These are phyloP conservation scores for Blastocystis hominis DNA, from an alignment of 352 stramenopile genomes.

Conservation along the genomic window DNA sequence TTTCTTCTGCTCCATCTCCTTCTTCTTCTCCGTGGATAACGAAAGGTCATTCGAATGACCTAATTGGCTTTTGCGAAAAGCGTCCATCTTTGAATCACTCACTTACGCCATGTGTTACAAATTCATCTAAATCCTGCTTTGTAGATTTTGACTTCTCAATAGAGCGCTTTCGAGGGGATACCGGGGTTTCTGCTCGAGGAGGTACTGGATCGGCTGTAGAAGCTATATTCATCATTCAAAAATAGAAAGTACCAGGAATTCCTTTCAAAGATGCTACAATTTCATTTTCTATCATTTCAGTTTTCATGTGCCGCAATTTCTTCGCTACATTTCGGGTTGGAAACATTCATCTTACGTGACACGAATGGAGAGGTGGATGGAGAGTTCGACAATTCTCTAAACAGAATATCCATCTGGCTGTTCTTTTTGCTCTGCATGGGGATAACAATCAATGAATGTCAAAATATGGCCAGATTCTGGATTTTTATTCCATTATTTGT, in stretches of 20 bases:
- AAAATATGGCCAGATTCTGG: neutral
- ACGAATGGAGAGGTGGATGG: neutral
- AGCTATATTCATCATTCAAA: neutral
- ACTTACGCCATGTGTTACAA: neutral
- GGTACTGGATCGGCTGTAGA: neutral
- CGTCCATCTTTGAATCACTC: neutral
- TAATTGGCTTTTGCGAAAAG: neutral
- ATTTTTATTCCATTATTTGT: neutral
- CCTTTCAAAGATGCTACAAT: neutral
- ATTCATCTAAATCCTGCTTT: neutral
- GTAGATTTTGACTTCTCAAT: neutral
- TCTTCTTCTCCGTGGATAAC: neutral
- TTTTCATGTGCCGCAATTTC: neutral
- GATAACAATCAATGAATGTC: neutral
- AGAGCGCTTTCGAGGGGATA: neutral
- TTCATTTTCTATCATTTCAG: neutral
- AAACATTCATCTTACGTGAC: neutral
- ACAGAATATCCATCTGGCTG: neutral
- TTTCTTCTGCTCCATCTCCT: neutral
- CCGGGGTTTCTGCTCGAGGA: neutral
- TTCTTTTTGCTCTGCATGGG: neutral
- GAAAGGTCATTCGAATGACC: neutral
- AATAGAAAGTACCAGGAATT: neutral
- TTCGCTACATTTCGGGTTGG: neutral
- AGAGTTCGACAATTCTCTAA: neutral